Evolutionary conservation across 306 rosid species (phyloP).

Genomic region (Acacia confusa): DNA sequence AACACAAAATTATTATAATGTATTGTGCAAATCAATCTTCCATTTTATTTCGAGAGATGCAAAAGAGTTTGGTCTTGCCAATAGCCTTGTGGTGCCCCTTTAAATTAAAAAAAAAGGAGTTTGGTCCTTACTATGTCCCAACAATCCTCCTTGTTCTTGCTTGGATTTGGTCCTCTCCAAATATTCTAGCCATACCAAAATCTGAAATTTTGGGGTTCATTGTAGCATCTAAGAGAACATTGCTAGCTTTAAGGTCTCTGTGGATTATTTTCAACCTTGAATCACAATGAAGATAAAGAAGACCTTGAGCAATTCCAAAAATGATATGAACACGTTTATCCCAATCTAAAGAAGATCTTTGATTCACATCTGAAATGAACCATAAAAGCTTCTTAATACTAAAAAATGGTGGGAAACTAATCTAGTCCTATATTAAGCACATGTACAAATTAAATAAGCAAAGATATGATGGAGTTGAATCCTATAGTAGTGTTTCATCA

Average conservation of each 20-base stretch:
- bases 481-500: neutral
- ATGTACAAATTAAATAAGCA: neutral
- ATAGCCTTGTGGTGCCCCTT: too few relatives aligned
- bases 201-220: constrained; percentile 38
- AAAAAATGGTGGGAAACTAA: neutral
- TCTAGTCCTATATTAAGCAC: neutral
- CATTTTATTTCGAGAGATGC: neutral
- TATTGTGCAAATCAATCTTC: neutral
- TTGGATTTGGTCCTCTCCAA: constrained; percentile 23
- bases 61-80: neutral
- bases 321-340: constrained; percentile 4
- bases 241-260: neutral
- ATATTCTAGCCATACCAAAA: constrained; percentile 35
- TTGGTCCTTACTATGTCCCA: neutral
- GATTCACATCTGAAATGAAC: neutral
- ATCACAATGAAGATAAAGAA: constrained; percentile 39
- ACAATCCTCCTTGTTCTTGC: constrained; percentile 13
- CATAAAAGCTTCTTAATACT: neutral
- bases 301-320: constrained; percentile 20
- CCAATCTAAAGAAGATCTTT: neutral
- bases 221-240: neutral
- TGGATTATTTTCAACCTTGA: constrained; percentile 6
- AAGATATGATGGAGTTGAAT: neutral
- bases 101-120: neutral
- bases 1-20: neutral